Conservation (phyloP, 441 rosid species). For the Pelargonium cotyledonis region DNA sequence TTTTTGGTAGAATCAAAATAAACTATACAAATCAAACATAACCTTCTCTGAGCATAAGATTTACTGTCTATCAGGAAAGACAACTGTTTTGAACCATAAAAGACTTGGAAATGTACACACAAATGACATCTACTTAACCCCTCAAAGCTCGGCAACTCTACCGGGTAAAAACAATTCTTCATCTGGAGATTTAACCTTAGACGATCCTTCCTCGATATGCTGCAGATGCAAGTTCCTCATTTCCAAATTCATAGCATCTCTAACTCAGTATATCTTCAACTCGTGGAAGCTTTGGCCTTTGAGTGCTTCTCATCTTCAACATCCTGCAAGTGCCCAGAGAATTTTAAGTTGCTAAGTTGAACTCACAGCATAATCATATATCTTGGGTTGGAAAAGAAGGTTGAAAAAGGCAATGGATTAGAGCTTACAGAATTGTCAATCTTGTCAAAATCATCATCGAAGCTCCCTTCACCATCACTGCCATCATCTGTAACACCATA, state of each 20-base stretch:
- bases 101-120: too few relatives aligned
- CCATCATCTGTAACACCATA: constrained; percentile 20
- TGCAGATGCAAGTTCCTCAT: neutral
- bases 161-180: too few relatives aligned
- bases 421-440: constrained; percentile 68
- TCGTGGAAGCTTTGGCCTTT: constrained; percentile 23
- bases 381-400: neutral
- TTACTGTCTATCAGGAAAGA: too few relatives aligned
- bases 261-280: neutral
- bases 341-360: neutral
- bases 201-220: neutral
- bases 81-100: too few relatives aligned
- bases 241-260: neutral
- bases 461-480: constrained; percentile 54
- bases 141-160: too few relatives aligned
- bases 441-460: constrained; percentile 83
- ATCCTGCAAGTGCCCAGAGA: constrained; percentile 41
- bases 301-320: constrained; percentile 57
- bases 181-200: neutral
- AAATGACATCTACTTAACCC: too few relatives aligned
- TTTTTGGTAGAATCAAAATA: too few relatives aligned
- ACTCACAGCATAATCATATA: neutral
- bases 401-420: constrained; percentile 8
- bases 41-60: too few relatives aligned
- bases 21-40: too few relatives aligned